Conservation (phyloP, 2,329 filamentous ascomycete genomes). For the Coleophoma cylindrospora region DNA sequence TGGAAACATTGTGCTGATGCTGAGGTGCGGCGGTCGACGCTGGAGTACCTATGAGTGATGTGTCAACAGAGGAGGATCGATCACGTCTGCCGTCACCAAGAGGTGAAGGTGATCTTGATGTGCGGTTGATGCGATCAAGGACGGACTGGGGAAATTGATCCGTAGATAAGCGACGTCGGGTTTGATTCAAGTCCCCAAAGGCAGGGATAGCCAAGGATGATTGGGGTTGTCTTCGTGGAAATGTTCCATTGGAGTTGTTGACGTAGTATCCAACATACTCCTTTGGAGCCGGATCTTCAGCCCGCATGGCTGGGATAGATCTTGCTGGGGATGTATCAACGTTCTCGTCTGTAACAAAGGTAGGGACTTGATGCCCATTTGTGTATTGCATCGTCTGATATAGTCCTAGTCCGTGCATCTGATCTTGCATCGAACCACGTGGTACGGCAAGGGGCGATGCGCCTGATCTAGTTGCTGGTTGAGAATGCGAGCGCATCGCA, state of each 20-base stretch:
- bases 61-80: slow-evolving; percentile 21
- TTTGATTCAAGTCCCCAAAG: slow-evolving; percentile 24
- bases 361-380: slow-evolving; percentile 48
- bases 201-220: slow-evolving; percentile 20
- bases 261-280: slow-evolving; percentile 9
- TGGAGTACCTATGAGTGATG: slow-evolving; percentile 16
- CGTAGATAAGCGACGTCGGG: slow-evolving; percentile 21
- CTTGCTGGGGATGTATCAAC: slow-evolving; percentile 9
- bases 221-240: slow-evolving; percentile 13
- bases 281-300: slow-evolving; percentile 13
- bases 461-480: slow-evolving; percentile 46
- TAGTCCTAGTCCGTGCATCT: slow-evolving; percentile 26
- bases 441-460: slow-evolving; percentile 28
- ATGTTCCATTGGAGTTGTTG: slow-evolving; percentile 16
- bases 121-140: slow-evolving; percentile 23
- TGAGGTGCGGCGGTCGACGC: slow-evolving; percentile 4
- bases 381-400: slow-evolving; percentile 21
- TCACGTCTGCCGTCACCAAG: slow-evolving; percentile 20
- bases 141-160: slow-evolving; percentile 28
- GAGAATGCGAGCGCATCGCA: slow-evolving; percentile 61
- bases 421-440: slow-evolving; percentile 30
- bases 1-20: slow-evolving; percentile 18
- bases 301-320: slow-evolving; percentile 12
- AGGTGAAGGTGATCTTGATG: slow-evolving; percentile 28
- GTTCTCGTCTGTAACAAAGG: slow-evolving; percentile 49